phyloP scores from a whole-genome alignment of 2,329 filamentous ascomycete species.

The Paramyrothecium roridum region DNA sequence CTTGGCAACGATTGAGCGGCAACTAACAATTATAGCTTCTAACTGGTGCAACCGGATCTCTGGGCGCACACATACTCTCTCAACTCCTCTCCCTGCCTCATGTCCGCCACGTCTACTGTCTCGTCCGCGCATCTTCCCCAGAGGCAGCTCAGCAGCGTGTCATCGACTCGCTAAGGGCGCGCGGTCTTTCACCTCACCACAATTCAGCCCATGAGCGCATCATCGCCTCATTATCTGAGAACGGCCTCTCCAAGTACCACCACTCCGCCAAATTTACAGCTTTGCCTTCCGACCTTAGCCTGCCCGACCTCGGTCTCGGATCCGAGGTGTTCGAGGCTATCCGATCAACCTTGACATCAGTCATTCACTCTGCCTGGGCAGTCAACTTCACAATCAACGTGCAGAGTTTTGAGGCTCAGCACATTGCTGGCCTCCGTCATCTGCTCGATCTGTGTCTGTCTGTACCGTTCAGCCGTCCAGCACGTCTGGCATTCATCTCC shows the following conservation, averaged over 20 bases:
- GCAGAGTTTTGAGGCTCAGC: conserved; percentile 40
- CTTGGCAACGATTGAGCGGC: fast-evolving
- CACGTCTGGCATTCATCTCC: conserved; percentile 39
- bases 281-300: conserved; percentile 37
- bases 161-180: conserved; percentile 21
- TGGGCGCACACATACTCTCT: conserved; percentile 56
- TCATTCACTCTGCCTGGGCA: conserved; percentile 51
- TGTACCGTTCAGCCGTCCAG: conserved; percentile 25
- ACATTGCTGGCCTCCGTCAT: conserved; percentile 42
- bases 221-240: conserved; percentile 27
- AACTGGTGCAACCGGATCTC: conserved; percentile 59
- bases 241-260: conserved; percentile 12
- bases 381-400: conserved; percentile 53
- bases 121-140: conserved; percentile 40
- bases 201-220: conserved; percentile 9
- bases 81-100: conserved; percentile 56
- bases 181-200: conserved; percentile 23
- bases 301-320: conserved; percentile 34
- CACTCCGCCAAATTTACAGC: conserved; percentile 28
- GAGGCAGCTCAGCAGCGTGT: conserved; percentile 26
- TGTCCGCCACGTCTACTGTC: conserved; percentile 47
- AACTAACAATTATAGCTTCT: conserved; percentile 34
- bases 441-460: conserved; percentile 37
- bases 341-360: conserved; percentile 28
- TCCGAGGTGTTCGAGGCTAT: conserved; percentile 20